phyloP scores from a whole-genome alignment of 305 asterid species.

The Fraxinus greggii region DNA sequence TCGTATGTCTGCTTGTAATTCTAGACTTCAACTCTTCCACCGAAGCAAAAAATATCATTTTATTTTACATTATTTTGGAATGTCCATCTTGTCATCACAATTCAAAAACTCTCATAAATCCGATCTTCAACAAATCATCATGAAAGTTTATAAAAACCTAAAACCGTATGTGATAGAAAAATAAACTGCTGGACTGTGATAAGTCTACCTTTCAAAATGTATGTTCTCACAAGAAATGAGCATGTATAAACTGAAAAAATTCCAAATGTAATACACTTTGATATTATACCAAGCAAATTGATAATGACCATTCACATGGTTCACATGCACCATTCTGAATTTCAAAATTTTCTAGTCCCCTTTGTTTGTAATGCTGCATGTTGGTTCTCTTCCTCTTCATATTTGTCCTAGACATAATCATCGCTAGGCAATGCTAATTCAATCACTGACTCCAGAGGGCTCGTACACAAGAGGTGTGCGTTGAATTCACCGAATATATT shows the following conservation, averaged over 20 bases:
- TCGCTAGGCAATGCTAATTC: background rate
- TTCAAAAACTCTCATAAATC: background rate
- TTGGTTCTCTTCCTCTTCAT: background rate
- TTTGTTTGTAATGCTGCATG: background rate
- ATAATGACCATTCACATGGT: background rate
- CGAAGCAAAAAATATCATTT: background rate
- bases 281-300: background rate
- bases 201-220: background rate
- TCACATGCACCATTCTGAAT: background rate
- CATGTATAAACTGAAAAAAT: background rate
- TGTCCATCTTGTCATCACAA: background rate
- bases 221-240: background rate
- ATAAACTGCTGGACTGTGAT: background rate
- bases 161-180: background rate
- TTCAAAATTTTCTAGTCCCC: background rate
- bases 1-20: background rate
- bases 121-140: background rate
- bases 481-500: background rate
- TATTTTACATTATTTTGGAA: background rate
- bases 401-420: background rate
- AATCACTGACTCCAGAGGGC: background rate
- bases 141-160: background rate
- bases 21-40: background rate
- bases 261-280: background rate
- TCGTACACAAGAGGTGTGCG: background rate